Conservation (phyloP, 805 yeast genomes). For the Starmera dryadoides region DNA sequence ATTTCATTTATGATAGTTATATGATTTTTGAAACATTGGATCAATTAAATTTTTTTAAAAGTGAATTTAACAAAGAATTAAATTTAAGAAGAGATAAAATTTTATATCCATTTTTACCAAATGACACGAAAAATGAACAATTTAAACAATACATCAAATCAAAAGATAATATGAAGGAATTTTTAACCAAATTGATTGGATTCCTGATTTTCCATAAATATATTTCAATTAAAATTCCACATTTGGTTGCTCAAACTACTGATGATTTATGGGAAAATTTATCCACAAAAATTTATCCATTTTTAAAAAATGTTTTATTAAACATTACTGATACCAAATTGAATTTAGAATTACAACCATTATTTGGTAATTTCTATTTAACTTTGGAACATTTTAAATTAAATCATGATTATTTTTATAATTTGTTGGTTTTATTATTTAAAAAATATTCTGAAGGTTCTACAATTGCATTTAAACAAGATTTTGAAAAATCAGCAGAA, state of each 20-base stretch:
- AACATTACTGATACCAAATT: constrained; percentile 34
- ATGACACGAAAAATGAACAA: constrained; percentile 26
- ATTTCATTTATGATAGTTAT: constrained; percentile 76
- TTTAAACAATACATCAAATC: constrained; percentile 23
- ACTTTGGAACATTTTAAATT: constrained; percentile 69
- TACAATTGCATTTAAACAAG: constrained; percentile 46
- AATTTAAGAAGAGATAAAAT: constrained; percentile 62
- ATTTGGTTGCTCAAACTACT: constrained; percentile 44
- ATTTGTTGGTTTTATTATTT: constrained; percentile 51
- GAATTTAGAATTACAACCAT: constrained; percentile 34
- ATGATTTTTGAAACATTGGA: constrained; percentile 74
- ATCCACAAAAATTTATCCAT: constrained; percentile 50
- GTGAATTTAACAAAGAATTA: constrained; percentile 65
- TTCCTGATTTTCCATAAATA: constrained; percentile 72
- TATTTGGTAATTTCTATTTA: constrained; percentile 64
- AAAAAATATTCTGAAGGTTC: constrained; percentile 51
- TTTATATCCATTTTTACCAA: constrained; percentile 54
- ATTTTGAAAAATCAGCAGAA: constrained; percentile 55
- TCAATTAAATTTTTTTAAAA: constrained; percentile 51
- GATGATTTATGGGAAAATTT: constrained; percentile 74
- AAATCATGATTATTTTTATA: constrained; percentile 51
- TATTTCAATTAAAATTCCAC: constrained; percentile 55
- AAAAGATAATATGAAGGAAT: constrained; percentile 42
- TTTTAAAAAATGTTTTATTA: constrained; percentile 40
- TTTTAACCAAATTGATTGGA: constrained; percentile 60